A percentile compares a stretch with the other conserved stretches of the same genome.
Evolutionary conservation across 2,329 filamentous ascomycete species (phyloP).

Genomic region (Daldinia sp.): DNA sequence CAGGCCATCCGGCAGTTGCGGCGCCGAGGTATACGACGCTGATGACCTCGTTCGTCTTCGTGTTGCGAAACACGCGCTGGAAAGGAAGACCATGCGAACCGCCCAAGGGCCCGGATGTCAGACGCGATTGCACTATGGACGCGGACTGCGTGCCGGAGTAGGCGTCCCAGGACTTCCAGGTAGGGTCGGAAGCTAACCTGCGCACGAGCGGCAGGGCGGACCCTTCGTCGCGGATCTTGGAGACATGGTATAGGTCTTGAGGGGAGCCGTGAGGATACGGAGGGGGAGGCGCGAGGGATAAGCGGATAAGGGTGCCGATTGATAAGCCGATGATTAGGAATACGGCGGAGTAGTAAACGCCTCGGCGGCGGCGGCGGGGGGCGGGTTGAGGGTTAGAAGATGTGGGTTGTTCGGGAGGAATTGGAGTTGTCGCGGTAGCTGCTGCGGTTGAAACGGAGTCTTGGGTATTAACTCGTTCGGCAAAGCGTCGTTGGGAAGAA

Average conservation of each 20-base stretch:
- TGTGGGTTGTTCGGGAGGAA: slow-evolving; percentile 6
- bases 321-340: slow-evolving; percentile 58
- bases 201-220: slow-evolving; percentile 62
- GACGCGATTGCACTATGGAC: slow-evolving; percentile 32
- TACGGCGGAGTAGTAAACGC: slow-evolving; percentile 49
- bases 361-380: slow-evolving; percentile 44
- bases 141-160: slow-evolving; percentile 49
- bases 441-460: slow-evolving; percentile 18
- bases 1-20: slow-evolving; percentile 76
- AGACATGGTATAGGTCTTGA: slow-evolving; percentile 57
- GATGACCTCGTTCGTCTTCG: slow-evolving; percentile 66
- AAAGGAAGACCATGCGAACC: slow-evolving; percentile 60
- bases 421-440: slow-evolving; percentile 38
- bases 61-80: slow-evolving; percentile 75
- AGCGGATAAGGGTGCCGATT: slow-evolving; percentile 55
- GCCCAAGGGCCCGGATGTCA: slow-evolving; percentile 59
- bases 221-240: slow-evolving; percentile 58
- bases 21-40: slow-evolving; percentile 76
- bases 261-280: slow-evolving; percentile 55
- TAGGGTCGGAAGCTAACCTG: slow-evolving; percentile 58
- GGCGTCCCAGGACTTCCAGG: slow-evolving; percentile 57
- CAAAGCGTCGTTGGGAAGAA: slow-evolving; percentile 9
- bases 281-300: slow-evolving; percentile 59
- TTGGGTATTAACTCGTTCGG: slow-evolving; percentile 14
- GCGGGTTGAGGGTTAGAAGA: slow-evolving; percentile 33